Base-by-base conservation (phyloP, 2,329 filamentous ascomycete species). In the Pseudogymnoascus pannorum region DNA sequence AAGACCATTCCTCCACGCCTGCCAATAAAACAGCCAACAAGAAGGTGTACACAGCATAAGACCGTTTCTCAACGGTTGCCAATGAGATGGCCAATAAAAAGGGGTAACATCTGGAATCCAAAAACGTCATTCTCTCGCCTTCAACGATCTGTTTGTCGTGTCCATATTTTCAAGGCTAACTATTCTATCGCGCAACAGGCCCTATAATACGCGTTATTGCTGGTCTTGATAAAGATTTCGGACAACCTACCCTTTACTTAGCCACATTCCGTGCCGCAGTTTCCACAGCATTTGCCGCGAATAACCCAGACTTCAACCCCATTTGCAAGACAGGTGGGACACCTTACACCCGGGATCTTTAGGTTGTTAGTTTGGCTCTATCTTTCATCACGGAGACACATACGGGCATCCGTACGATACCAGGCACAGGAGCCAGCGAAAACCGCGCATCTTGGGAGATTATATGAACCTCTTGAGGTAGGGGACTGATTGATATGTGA, bases 231-330 rank as follows among this genome's bases (percentile, higher is more conserved):
- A 14, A 12, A 12, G 24, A 11, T 29, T 29, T 4, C 12, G 7
- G 14, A 4, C 24, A 29, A 51, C 44, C 5, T 16, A 51, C 44
- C 44, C 16, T 7, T 18, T 51, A 14, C 24, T 51, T 69, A 73
- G 63, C 71, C 72, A 65, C 72, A 72, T 35, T 77, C 75, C 22
- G 79, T 80, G 58, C 79, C 79, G 70, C 79, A 82, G 65, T 78
- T 77, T 31, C 76, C 76, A 67, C 81, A 83, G 58, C 73, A 72
- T 61, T 78, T 76, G 59, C 81, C 81, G 31, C 79, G 80, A 63
- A 82, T 80, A 22, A 83, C 81, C 81, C 81, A 83, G 44, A 80
- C 78, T 67, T 82, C 81, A 63, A 78, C 74, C 63, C 81, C 81
- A 51, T 74, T 72, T 42, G 72, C 68, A 58, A 75, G 75, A 66